Conservation (phyloP, 2,329 filamentous ascomycete genomes). For the Ophiostoma sp. region DNA sequence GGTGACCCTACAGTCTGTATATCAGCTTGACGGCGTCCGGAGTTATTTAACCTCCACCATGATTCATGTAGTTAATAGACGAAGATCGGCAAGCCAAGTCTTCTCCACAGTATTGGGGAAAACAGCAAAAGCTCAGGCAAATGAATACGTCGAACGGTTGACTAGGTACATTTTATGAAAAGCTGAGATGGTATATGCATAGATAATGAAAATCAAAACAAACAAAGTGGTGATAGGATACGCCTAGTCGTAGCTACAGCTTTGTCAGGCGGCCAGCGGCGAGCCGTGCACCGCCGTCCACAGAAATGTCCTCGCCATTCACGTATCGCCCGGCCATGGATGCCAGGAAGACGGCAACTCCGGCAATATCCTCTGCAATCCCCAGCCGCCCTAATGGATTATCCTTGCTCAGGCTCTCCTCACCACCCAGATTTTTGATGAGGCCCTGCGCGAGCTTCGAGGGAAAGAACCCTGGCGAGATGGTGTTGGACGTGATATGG, state of each 20-base stretch:
- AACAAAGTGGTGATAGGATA: background rate
- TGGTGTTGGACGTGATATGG: conserved; percentile 58
- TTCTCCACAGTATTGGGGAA: background rate
- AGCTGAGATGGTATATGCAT: too few species aligned
- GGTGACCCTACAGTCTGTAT: too few species aligned
- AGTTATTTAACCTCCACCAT: background rate
- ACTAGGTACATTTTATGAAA: too few species aligned
- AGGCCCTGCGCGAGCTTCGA: conserved; percentile 61
- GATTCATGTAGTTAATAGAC: background rate
- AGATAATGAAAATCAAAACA: background rate
- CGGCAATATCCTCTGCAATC: background rate
- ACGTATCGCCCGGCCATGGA: background rate
- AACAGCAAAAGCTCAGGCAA: background rate
- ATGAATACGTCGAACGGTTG: too few species aligned
- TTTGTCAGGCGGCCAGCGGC: background rate
- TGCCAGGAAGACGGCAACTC: background rate
- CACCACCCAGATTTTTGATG: conserved; percentile 57
- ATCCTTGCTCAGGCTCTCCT: conserved; percentile 43
- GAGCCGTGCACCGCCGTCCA: background rate
- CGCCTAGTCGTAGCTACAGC: background rate
- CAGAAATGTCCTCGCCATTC: background rate
- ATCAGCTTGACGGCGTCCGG: background rate
- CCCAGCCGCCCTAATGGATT: conserved; percentile 38
- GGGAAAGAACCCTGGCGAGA: conserved; percentile 63
- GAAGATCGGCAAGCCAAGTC: background rate